phyloP scores from a whole-genome alignment of 305 asterid genomes.

The Fraxinus paxiana region DNA sequence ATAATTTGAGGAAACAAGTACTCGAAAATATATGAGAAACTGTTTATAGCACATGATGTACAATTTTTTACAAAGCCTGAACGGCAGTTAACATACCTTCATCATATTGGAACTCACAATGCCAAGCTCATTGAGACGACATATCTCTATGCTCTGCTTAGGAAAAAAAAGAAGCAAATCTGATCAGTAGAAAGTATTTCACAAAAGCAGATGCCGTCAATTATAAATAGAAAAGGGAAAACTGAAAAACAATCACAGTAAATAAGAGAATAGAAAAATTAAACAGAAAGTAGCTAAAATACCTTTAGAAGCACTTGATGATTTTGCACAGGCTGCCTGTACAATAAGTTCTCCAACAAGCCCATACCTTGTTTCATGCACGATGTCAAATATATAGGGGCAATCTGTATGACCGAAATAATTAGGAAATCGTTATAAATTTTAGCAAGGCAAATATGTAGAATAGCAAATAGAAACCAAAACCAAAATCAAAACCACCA shows the following conservation, averaged over 20 bases:
- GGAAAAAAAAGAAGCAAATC: slow-evolving; percentile 1
- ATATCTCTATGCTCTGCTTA: slow-evolving; percentile 86
- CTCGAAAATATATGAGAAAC: slow-evolving; percentile 1
- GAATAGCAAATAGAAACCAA: slow-evolving; percentile 2
- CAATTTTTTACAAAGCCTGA: slow-evolving; percentile 5
- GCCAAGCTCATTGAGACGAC: slow-evolving; percentile 83
- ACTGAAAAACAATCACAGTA: neutral
- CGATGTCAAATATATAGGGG: slow-evolving; percentile 81
- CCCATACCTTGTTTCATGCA: slow-evolving; percentile 81
- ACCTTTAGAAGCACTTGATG: slow-evolving; percentile 83
- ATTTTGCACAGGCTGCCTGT: slow-evolving; percentile 79
- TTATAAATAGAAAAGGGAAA: slow-evolving; percentile 15
- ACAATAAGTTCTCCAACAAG: slow-evolving; percentile 67
- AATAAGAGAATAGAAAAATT: slow-evolving; percentile 11
- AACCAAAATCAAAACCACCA: neutral
- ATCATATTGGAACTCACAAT: slow-evolving; percentile 56
- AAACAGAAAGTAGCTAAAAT: slow-evolving; percentile 14
- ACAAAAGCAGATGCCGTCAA: slow-evolving; percentile 18
- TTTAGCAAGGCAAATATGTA: neutral
- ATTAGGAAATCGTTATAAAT: slow-evolving; percentile 12
- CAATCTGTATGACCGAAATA: slow-evolving; percentile 51
- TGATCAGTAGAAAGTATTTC: slow-evolving; percentile 13
- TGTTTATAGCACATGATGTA: slow-evolving; percentile 6
- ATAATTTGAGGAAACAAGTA: neutral
- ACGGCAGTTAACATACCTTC: slow-evolving; percentile 58